Evolutionary conservation across 2,329 filamentous ascomycete genomes (phyloP), one percentile per base, ranked within the genome.

Genomic region (Hymenoscyphus occultus): DNA sequence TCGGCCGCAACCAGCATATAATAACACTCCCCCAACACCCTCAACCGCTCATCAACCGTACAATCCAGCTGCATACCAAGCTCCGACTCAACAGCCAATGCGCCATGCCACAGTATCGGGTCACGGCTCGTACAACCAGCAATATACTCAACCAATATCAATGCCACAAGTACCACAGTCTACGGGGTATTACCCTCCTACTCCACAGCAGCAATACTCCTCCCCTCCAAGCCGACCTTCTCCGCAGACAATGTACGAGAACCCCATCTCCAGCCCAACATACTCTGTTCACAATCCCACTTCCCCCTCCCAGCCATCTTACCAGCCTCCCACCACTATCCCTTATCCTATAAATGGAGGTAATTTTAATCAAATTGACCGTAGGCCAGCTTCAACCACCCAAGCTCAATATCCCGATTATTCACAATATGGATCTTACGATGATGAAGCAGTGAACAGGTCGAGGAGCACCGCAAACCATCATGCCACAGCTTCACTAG

Each of bases 11-110:
- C 82, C 74, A 78, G 80, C 59, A 79, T 83, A 73, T 83, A 85
- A 67, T 80, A 84, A 68, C 79, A 82, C 67, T 82, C 82, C 71
- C 79, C 83, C 68, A 76, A 79, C 67, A 82, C 82, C 71, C 79
- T 83, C 68, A 76, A 79, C 65, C 76, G 80, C 64, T 72, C 80
- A 67, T 77, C 82, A 68, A 76, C 81, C 84, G 56, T 94, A 93
- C 77, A 94, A 93, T 73, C 90, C 91, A 1, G 78, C 79, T 40
- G 74, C 75, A 51, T 77, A 79, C 32, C 79, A 81, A 58, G 72
- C 70, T 59, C 62, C 78, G 31, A 79, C 81, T 5, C 76, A 86
- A 12, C 79, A 81, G 65, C 80, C 85, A 61, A 83, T 87, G 65
- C 85, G 86, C 1, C 88, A 86, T 39, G 48, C 61, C 32, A 71